phyloP scores from a whole-genome alignment of 768 basidiomycete species.

The Zangia roseola region DNA sequence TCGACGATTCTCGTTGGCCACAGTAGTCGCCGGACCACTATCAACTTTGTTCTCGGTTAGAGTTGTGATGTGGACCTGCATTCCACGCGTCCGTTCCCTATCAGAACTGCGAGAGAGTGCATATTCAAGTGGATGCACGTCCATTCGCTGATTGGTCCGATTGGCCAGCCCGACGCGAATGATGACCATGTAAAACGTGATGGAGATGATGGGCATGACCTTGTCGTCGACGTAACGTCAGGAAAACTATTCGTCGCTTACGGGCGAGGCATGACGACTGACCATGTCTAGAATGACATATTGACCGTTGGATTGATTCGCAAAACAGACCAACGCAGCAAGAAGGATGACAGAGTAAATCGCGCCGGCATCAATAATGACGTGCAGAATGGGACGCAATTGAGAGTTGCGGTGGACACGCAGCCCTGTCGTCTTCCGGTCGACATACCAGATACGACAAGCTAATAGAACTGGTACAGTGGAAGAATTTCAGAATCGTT shows the following conservation, averaged over 20 bases:
- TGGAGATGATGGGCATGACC: conserved; percentile 12
- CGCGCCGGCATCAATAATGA: conserved; percentile 6
- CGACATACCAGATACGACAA: conserved; percentile 5
- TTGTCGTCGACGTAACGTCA: neutral
- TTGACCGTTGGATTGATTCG: conserved; percentile 1
- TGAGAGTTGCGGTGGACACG: neutral
- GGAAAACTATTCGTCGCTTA: too few relatives aligned
- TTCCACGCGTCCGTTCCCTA: neutral
- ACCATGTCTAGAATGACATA: conserved; percentile 7
- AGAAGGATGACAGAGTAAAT: conserved; percentile 2
- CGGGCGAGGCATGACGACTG: neutral
- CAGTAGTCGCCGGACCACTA: neutral
- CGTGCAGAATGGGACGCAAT: neutral
- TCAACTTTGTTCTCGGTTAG: neutral
- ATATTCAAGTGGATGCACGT: neutral
- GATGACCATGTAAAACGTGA: conserved; percentile 14
- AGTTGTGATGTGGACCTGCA: neutral
- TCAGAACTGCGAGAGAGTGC: neutral
- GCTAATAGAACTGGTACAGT: neutral
- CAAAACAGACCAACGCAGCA: neutral
- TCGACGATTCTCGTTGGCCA: neutral
- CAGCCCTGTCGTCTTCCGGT: neutral
- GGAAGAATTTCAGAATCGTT: neutral
- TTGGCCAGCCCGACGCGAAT: conserved; percentile 3
- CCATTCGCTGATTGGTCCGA: neutral